Evolutionary conservation across 768 basidiomycete species (phyloP).

Genomic region (Collybia nuda): DNA sequence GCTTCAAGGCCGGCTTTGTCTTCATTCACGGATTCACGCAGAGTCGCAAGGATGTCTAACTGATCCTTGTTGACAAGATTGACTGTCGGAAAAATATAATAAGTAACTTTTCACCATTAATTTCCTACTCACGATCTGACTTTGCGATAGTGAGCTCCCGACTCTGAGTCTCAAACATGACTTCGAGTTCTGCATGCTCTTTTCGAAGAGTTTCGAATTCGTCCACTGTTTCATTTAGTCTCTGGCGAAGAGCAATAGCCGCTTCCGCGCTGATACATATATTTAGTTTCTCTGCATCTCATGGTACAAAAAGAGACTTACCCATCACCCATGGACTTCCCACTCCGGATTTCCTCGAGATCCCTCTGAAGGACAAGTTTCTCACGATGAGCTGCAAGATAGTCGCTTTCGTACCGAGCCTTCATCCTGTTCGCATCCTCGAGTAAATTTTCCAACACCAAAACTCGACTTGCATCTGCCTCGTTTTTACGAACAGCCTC

Average conservation of each 20-base stretch:
- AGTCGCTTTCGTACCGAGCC: constrained; percentile 84
- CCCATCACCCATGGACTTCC: constrained; percentile 84
- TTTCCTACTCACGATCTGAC: constrained; percentile 67
- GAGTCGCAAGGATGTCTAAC: constrained; percentile 79
- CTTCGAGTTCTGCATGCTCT: constrained; percentile 68
- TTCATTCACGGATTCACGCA: constrained; percentile 87
- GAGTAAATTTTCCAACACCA: constrained; percentile 89
- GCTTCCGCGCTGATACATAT: constrained; percentile 66
- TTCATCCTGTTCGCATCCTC: constrained; percentile 93
- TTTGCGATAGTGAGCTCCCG: constrained; percentile 81
- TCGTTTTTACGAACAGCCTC: constrained; percentile 72
- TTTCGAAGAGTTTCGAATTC: constrained; percentile 72
- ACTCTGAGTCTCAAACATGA: constrained; percentile 58
- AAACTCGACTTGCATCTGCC: constrained; percentile 69
- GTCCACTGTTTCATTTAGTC: constrained; percentile 85
- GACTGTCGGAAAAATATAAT: constrained; percentile 44
- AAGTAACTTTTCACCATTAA: neutral
- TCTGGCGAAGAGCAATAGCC: constrained; percentile 83
- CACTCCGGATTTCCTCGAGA: constrained; percentile 86
- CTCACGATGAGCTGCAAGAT: constrained; percentile 80
- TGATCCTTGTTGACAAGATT: constrained; percentile 93
- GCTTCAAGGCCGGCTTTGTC: constrained; percentile 78
- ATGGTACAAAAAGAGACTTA: constrained; percentile 28
- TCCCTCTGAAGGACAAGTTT: constrained; percentile 77
- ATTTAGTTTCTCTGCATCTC: constrained; percentile 2